Evolutionary conservation across 2,329 filamentous ascomycete species (phyloP).

Genomic region (Akanthomyces dipterigenus): DNA sequence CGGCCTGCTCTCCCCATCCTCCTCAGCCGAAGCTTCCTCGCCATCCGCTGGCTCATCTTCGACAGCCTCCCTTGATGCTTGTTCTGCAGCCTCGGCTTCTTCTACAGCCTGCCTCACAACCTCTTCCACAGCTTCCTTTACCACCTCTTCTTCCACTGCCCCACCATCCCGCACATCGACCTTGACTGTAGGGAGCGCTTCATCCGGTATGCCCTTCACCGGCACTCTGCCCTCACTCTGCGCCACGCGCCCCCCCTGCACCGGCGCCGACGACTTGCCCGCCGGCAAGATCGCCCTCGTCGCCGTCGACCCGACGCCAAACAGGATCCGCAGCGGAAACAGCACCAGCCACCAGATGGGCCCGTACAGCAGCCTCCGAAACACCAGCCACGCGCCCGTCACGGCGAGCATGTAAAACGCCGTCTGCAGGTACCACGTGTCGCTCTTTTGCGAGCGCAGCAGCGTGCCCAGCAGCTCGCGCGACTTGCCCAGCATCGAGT

Average conservation of each 20-base stretch:
- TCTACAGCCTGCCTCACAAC: constrained; percentile 20
- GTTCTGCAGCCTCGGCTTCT: constrained; percentile 8
- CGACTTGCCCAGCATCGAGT: constrained; percentile 68
- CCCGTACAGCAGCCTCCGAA: constrained; percentile 78
- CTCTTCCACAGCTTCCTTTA: constrained; percentile 40
- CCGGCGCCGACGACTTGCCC: constrained; percentile 18
- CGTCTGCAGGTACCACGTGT: constrained; percentile 95
- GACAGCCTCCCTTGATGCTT: background rate
- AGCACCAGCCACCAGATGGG: constrained; percentile 86
- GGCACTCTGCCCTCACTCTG: constrained; percentile 21
- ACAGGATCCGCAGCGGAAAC: constrained; percentile 66
- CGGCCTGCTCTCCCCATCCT: constrained; percentile 9
- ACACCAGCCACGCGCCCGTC: constrained; percentile 80
- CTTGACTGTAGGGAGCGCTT: constrained; percentile 43
- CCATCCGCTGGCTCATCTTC: background rate
- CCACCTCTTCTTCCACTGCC: constrained; percentile 33
- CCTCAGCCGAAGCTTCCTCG: background rate
- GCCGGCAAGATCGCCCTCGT: constrained; percentile 43
- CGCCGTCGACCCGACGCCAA: constrained; percentile 50
- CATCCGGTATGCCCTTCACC: constrained; percentile 31
- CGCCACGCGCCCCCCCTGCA: constrained; percentile 14
- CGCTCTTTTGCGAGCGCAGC: constrained; percentile 83
- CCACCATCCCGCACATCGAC: constrained; percentile 27
- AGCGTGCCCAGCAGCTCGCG: constrained; percentile 71
- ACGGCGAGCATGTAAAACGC: constrained; percentile 73